phyloP scores from a whole-genome alignment of 345 rosid genomes.

The Eucalyptus leucophloia region DNA sequence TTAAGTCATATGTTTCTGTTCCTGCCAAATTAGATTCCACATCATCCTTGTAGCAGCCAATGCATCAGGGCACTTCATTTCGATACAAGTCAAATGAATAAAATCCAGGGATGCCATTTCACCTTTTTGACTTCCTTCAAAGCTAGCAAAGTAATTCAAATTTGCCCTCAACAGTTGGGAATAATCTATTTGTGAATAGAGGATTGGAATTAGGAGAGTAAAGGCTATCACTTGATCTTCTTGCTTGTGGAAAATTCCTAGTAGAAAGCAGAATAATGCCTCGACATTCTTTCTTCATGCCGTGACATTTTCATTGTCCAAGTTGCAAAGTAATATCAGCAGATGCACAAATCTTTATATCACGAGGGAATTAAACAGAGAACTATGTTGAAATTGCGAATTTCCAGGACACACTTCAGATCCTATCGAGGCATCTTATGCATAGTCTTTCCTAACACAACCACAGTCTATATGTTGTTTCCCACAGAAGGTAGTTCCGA shows the following conservation, averaged over 20 bases:
- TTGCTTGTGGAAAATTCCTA: neutral
- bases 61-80: neutral
- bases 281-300: neutral
- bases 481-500: neutral
- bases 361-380: neutral
- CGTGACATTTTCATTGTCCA: neutral
- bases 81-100: neutral
- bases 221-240: neutral
- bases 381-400: neutral
- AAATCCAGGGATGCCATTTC: neutral
- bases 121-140: neutral
- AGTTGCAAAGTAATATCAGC: neutral
- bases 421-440: neutral
- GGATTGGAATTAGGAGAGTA: neutral
- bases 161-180: neutral
- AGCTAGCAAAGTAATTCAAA: neutral
- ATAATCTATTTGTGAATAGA: neutral
- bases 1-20: neutral
- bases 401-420: neutral
- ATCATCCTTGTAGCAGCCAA: neutral
- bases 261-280: neutral
- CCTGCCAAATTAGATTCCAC: neutral
- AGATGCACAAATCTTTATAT: neutral
- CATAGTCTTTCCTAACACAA: neutral
- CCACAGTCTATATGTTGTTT: neutral